phyloP scores from a whole-genome alignment of 257 asterid species.

The Salvia hispanica region DNA sequence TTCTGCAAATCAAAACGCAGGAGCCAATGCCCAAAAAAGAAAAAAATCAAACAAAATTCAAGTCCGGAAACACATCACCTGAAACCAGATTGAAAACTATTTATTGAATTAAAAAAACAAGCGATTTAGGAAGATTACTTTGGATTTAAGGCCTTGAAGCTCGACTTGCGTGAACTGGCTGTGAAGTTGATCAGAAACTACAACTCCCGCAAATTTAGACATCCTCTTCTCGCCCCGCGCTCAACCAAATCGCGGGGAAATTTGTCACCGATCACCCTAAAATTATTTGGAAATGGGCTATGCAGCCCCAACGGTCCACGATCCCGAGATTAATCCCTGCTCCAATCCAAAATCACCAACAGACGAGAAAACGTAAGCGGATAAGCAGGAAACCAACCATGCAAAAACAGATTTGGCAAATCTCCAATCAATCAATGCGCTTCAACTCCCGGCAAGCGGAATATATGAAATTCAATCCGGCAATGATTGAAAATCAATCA shows the following conservation, averaged over 20 bases:
- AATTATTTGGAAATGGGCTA: constrained; percentile 6
- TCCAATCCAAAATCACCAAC: constrained; percentile 29
- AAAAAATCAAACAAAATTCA: constrained; percentile 8
- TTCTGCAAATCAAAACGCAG: constrained; percentile 25
- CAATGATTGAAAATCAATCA: constrained; percentile 26
- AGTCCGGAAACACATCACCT: constrained; percentile 25
- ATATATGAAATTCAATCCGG: constrained; percentile 22
- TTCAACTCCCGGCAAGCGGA: constrained; percentile 27
- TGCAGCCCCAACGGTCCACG: constrained; percentile 31
- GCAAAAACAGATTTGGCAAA: constrained; percentile 27
- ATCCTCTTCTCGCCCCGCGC: constrained; percentile 52
- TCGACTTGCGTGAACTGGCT: constrained; percentile 95
- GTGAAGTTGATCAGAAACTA: constrained; percentile 93
- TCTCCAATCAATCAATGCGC: constrained; percentile 25
- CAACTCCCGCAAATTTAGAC: constrained; percentile 83
- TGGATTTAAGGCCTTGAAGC: constrained; percentile 83
- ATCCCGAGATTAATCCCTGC: constrained; percentile 31
- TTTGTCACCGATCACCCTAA: constrained; percentile 30
- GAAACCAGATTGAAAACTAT: constrained; percentile 8
- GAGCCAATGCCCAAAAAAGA: constrained; percentile 9
- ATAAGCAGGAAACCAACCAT: constrained; percentile 31
- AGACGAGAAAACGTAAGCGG: constrained; percentile 4
- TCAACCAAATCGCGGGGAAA: constrained; percentile 47
- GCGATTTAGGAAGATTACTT: constrained; percentile 43
- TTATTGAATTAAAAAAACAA: background rate